Base-by-base conservation (phyloP, 1,284 basidiomycete species). In the Rhodotorula glutinis region DNA sequence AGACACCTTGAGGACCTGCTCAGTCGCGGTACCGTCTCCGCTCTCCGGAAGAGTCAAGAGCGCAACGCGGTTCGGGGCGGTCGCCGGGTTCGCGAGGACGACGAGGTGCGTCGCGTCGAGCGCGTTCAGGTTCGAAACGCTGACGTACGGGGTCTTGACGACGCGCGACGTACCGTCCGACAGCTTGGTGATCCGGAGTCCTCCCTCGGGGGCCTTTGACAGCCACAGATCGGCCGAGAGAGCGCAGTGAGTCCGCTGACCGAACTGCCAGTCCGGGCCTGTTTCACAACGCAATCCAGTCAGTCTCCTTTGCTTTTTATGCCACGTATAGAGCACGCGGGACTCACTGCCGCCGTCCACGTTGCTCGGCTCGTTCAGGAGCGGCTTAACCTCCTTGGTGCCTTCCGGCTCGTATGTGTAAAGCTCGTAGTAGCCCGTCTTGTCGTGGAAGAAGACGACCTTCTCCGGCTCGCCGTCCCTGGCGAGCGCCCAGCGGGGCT, bases 341-440 rank as follows among this genome's bases (percentile, higher is more conserved):
- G 9, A 46, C 66, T 17, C 44, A 68, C 65, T 38, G 29, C 69
- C 66, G 1, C 60, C 60, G 73, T 90, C 89, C 57, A 84, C 75
- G 17, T 79, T 71, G 3, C 85, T 62, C 0, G 85, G 80, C 30
- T 79, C 66, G 0, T 80, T 70, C 14, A 89, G 80, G 3, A 87
- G 77, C 0, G 82, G 79, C 21, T 63, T 29, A 52, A 65, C 54
- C 75, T 74, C 3, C 9, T 77, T 77, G 23, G 27, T 29, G 30
- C 41, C 43, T 3, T 78, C 77, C 25, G 59, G 82, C 62, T 76
- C 76, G 76, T 85, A 86, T 49, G 77, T 80, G 82, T 85, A 89
- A 0, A 88, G 88, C 73, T 90, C 90, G 60, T 84, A 81, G 75
- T 82, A 91, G 0, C 86, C 87, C n/a, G 85, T 83, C 57, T 81